A percentile compares a stretch with the other conserved stretches of the same genome.
These are phyloP conservation scores for Vaccinium darrowii DNA, from an alignment of 148 eudicot genomes.

Conservation along the genomic window DNA sequence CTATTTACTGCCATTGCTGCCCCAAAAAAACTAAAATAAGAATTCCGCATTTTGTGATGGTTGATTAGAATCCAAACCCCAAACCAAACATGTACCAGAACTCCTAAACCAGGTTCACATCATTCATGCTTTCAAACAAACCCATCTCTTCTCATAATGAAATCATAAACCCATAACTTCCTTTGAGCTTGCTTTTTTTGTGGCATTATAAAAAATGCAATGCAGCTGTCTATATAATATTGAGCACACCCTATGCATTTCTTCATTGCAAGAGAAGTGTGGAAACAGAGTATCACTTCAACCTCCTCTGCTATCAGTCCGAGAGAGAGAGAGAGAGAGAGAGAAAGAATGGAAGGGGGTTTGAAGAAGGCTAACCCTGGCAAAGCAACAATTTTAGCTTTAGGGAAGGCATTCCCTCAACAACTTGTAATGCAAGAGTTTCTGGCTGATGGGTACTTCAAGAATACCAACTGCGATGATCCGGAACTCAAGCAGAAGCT, in stretches of 20 bases:
- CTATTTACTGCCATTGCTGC: too few relatives aligned
- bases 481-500: constrained; percentile 88
- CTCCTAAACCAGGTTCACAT: constrained; percentile 24
- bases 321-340: not conserved
- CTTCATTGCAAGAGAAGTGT: constrained; percentile 1
- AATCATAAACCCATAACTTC: not conserved
- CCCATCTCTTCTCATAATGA: constrained; percentile 15
- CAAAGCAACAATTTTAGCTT: constrained; percentile 74
- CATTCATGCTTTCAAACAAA: constrained; percentile 48
- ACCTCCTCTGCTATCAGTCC: not conserved
- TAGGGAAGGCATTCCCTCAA: constrained; percentile 97
- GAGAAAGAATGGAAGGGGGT: constrained; percentile 20
- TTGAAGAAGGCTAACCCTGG: constrained; percentile 48
- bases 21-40: too few relatives aligned
- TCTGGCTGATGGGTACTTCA: constrained; percentile 92
- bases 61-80: not conserved
- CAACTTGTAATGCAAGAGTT: constrained; percentile 97
- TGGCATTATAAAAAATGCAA: not conserved
- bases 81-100: constrained; percentile 32
- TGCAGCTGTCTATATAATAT: constrained; percentile 17
- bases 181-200: not conserved
- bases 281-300: not conserved
- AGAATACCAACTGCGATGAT: constrained; percentile 83
- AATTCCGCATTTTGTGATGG: not conserved
- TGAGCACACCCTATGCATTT: not conserved